Conservation (phyloP, 805 yeast species). For the Monosporozyma yasuniensis region DNA sequence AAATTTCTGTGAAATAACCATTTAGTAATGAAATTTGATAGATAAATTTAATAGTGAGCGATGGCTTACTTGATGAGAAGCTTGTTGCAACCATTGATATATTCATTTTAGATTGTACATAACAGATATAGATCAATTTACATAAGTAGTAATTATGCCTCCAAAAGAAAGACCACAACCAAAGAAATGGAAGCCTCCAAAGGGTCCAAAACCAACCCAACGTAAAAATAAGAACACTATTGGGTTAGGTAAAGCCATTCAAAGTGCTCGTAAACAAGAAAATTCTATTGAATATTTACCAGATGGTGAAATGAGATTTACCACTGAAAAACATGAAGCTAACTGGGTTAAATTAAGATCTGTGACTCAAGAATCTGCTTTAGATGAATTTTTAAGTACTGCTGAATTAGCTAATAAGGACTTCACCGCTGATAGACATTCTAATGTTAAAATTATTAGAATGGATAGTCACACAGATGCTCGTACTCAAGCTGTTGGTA, state of each 20-base stretch:
- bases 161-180: slow-evolving; percentile 34
- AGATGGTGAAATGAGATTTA: slow-evolving; percentile 82
- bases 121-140: neutral
- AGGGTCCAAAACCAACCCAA: slow-evolving; percentile 85
- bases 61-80: neutral
- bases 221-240: slow-evolving; percentile 75
- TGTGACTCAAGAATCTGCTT: slow-evolving; percentile 86
- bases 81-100: neutral
- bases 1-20: slow-evolving; percentile 1
- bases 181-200: slow-evolving; percentile 80
- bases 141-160: slow-evolving; percentile 24
- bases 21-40: neutral
- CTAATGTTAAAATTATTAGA: slow-evolving; percentile 75
- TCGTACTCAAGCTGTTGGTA: slow-evolving; percentile 45
- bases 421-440: slow-evolving; percentile 82
- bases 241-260: slow-evolving; percentile 79
- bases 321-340: slow-evolving; percentile 76
- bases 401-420: slow-evolving; percentile 96
- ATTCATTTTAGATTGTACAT: neutral
- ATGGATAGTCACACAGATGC: slow-evolving; percentile 44
- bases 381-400: slow-evolving; percentile 89
- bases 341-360: slow-evolving; percentile 86
- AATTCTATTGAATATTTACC: slow-evolving; percentile 65
- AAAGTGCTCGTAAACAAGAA: slow-evolving; percentile 61
- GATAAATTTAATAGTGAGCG: neutral